Evolutionary conservation across 1,284 basidiomycete species (phyloP).

Genomic region (Sporisorium iseilematis-ciliati): DNA sequence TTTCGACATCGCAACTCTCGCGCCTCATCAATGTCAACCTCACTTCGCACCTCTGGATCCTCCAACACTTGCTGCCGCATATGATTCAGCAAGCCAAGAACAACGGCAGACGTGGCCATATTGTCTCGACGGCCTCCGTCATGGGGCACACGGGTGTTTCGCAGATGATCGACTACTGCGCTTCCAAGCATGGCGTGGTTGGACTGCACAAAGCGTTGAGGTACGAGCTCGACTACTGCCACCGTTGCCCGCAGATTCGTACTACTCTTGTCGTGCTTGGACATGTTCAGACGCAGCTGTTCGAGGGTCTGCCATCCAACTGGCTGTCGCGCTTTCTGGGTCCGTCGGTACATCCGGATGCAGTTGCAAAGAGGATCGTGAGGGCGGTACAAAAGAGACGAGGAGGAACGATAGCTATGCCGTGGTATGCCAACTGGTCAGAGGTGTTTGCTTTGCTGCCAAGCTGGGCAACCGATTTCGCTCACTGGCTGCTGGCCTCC

Average conservation of each 20-base stretch:
- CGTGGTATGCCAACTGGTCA: conserved; percentile 61
- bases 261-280: conserved; percentile 63
- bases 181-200: conserved; percentile 67
- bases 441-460: conserved; percentile 53
- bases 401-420: conserved; percentile 51
- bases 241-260: conserved; percentile 47
- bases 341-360: conserved; percentile 46
- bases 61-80: conserved; percentile 91
- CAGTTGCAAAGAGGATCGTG: conserved; percentile 51
- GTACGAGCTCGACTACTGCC: conserved; percentile 62
- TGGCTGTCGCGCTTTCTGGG: conserved; percentile 53
- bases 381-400: conserved; percentile 43
- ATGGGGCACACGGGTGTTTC: conserved; percentile 81
- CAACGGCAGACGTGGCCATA: conserved; percentile 81
- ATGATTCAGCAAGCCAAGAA: conserved; percentile 74
- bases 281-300: conserved; percentile 61
- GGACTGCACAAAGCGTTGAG: conserved; percentile 67
- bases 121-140: conserved; percentile 79
- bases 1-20: conserved; percentile 80
- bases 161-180: conserved; percentile 74
- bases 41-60: conserved; percentile 86
- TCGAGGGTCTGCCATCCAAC: conserved; percentile 44
- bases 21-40: conserved; percentile 85
- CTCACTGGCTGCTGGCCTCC: conserved; percentile 40
- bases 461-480: conserved; percentile 43